Percentiles rank a stretch among this genome's conserved stretches.
Conservation (phyloP, 1,284 basidiomycete species). For the Cystobasidiaceae sp. region DNA sequence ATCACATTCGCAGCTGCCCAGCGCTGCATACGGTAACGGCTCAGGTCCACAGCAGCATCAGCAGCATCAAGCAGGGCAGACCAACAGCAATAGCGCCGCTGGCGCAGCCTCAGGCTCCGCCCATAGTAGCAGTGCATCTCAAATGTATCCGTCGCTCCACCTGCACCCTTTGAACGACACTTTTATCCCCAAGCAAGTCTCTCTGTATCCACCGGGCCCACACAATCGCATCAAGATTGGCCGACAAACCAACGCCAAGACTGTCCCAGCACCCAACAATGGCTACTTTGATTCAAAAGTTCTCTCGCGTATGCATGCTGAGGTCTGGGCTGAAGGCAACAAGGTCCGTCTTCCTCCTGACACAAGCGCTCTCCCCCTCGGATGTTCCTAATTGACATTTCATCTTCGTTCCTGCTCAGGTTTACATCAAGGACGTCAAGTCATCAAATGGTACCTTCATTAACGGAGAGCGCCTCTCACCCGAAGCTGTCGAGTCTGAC, state of each 20-base stretch:
- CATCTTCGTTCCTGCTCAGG: constrained; percentile 52
- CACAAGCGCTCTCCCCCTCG: not conserved
- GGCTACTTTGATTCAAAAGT: constrained; percentile 98
- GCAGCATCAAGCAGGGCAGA: too few species aligned
- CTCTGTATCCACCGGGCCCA: constrained; percentile 61
- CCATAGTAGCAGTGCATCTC: not conserved
- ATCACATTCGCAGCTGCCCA: constrained; percentile 1
- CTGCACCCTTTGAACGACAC: constrained; percentile 95
- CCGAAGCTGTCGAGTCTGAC: constrained; percentile 86
- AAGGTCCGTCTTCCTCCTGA: constrained; percentile 44
- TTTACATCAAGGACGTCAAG: constrained; percentile 97
- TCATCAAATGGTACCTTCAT: constrained; percentile 98
- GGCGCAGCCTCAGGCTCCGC: not conserved
- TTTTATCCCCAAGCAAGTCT: constrained; percentile 92
- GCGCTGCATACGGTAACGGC: not conserved
- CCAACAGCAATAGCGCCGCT: not conserved
- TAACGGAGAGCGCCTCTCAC: constrained; percentile 85
- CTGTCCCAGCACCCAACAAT: constrained; percentile 86
- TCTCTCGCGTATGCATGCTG: constrained; percentile 88
- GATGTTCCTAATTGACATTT: not conserved
- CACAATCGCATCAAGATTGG: constrained; percentile 75
- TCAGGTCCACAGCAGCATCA: not conserved
- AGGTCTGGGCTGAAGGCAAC: constrained; percentile 89
- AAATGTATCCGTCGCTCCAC: constrained; percentile 57
- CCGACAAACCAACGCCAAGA: constrained; percentile 96